Base-by-base conservation (phyloP, 164 flowering plant genomes). In the Vitis riparia region DNA sequence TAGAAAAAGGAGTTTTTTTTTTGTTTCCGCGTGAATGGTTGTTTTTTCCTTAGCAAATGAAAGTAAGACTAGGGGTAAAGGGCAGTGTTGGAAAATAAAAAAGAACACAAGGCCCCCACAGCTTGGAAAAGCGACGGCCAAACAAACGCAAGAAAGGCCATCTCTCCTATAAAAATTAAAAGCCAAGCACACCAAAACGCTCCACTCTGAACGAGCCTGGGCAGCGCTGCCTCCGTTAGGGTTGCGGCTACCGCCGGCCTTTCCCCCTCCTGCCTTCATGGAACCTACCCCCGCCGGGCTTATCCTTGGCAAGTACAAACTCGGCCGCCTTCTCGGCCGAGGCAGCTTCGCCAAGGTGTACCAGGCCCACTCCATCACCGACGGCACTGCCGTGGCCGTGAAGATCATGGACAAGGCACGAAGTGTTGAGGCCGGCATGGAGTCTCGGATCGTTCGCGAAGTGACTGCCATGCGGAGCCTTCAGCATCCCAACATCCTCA, bases 271-370 rank as follows among this genome's bases (percentile, higher is more conserved):
- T 14, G 17, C 13, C 37, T 15, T 58, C 61, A 16, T 10, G 61
- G 58, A 11, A 52, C 61, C 49, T 60, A 10, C 52, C 62, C 1
- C 53, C 23, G 15, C 15, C 68, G 27, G 37, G 1, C 66, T 70
- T 53, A 51, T 88, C 37, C 80, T 89, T 13, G 79, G 83, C 8
- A 85, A 79, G 56, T 90, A 88, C 81, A 77, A 79, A 49, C 72
- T 87, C 2, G 89, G 90, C 32, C 76, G 79, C 2, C 57, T 87
- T 9, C 78, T 92, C 2, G 97, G 97, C 63, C 80, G 88, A 0
- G 94, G 94, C 15, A 85, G 83, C 77, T 91, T 91, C 60, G 93
- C 93, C 1, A 91, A 91, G 66, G 97, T 91, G 29, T 84, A 89
- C 72, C 61, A 59, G 3, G 97, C 88, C 5, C 72, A 55, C 0